Percentiles rank a stretch among this genome's conserved stretches.
Evolutionary conservation across 2,329 filamentous ascomycete genomes (phyloP).

Genomic region (Colletotrichum sp.): DNA sequence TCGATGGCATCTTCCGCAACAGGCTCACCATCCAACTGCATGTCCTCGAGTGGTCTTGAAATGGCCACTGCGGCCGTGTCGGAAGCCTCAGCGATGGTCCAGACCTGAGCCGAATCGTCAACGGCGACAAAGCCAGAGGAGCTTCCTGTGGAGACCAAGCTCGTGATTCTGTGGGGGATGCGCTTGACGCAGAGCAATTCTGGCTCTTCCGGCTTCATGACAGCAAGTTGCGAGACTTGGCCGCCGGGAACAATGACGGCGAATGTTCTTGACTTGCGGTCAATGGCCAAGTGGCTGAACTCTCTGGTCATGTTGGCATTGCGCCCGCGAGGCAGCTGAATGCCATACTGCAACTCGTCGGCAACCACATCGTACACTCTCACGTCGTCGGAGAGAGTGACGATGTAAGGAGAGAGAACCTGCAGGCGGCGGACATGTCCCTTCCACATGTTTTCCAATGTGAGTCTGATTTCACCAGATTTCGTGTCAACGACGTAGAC

Average conservation of each 20-base stretch:
- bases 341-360: constrained; percentile 73
- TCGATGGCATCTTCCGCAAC: constrained; percentile 29
- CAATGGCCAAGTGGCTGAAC: constrained; percentile 74
- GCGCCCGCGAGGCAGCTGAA: constrained; percentile 56
- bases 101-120: constrained; percentile 78
- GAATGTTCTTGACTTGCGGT: constrained; percentile 68
- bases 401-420: constrained; percentile 75
- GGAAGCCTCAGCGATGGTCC: constrained; percentile 64
- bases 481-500: constrained; percentile 80
- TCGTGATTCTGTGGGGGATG: constrained; percentile 65
- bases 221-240: constrained; percentile 60
- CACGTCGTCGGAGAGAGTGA: constrained; percentile 76
- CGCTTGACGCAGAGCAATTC: constrained; percentile 64
- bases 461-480: constrained; percentile 69
- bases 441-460: constrained; percentile 71
- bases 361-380: constrained; percentile 85
- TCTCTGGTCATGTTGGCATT: constrained; percentile 35
- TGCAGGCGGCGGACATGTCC: constrained; percentile 70
- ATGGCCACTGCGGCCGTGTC: constrained; percentile 57
- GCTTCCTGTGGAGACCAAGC: constrained; percentile 67
- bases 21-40: constrained; percentile 44
- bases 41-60: constrained; percentile 60
- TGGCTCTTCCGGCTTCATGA: constrained; percentile 69
- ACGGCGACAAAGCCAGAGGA: constrained; percentile 77
- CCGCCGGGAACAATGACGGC: constrained; percentile 61